A percentile compares a stretch with the other conserved stretches of the same genome.
phyloP scores from a whole-genome alignment of 768 basidiomycete species.

The Coprinellus micaceus region DNA sequence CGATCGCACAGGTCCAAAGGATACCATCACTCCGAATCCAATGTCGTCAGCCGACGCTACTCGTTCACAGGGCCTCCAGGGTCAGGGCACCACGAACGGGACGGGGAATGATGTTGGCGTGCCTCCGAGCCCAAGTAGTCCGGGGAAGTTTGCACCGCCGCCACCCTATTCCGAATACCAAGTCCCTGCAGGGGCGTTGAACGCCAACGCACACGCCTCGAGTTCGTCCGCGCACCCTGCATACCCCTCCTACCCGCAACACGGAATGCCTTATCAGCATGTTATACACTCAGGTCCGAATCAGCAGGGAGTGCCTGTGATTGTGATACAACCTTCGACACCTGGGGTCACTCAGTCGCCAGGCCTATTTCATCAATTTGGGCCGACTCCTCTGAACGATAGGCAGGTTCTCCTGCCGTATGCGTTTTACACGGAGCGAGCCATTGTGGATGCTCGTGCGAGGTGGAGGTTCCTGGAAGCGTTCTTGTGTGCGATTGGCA shows the following conservation, averaged over 20 bases:
- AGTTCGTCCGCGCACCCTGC: no score
- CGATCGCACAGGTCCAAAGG: no score
- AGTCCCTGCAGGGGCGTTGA: neutral
- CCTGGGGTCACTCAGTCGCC: neutral
- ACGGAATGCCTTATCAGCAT: neutral
- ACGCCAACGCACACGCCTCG: neutral
- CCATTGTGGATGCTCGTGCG: slow-evolving; percentile 34
- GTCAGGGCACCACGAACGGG: no score
- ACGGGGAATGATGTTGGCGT: no score
- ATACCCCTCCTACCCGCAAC: no score
- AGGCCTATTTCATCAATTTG: slow-evolving; percentile 30
- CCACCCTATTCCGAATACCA: slow-evolving; percentile 16
- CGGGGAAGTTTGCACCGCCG: slow-evolving; percentile 3
- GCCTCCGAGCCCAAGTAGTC: neutral
- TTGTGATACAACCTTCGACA: neutral
- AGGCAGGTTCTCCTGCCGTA: slow-evolving; percentile 32
- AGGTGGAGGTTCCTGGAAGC: slow-evolving; percentile 34
- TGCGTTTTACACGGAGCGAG: slow-evolving; percentile 34
- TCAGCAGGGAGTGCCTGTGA: neutral
- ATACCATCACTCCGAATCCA: no score
- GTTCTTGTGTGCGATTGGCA: slow-evolving; percentile 25
- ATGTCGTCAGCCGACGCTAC: no score
- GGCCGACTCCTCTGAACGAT: slow-evolving; percentile 36
- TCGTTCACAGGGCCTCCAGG: no score
- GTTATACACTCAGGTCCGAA: neutral